Evolutionary conservation across 2,329 filamentous ascomycete species (phyloP).

Genomic region (Pezicula neosporulosa): DNA sequence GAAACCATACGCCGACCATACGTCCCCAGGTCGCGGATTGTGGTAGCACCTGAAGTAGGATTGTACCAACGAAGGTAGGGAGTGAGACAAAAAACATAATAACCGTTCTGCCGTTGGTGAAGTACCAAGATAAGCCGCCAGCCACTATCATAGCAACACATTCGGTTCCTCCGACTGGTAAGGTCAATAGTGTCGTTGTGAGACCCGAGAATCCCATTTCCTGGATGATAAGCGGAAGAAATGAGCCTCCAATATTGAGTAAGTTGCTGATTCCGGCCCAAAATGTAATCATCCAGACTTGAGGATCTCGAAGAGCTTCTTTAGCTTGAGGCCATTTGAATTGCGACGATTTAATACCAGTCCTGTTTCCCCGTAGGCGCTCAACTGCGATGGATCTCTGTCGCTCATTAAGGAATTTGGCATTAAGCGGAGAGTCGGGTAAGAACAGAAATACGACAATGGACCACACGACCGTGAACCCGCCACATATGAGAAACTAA

Average conservation of each 20-base stretch:
- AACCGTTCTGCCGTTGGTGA: background rate
- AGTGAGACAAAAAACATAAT: background rate
- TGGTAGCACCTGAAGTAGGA: background rate
- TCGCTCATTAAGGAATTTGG: constrained; percentile 32
- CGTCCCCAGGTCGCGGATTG: background rate
- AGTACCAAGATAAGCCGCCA: constrained; percentile 60
- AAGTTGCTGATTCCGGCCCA: background rate
- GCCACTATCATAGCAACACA: constrained; percentile 28
- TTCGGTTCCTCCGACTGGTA: constrained; percentile 21
- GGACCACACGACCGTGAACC: constrained; percentile 20
- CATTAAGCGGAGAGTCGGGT: constrained; percentile 44
- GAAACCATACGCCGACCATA: background rate
- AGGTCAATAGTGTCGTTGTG: constrained; percentile 34
- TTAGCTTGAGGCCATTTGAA: constrained; percentile 32
- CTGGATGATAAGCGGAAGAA: constrained; percentile 30
- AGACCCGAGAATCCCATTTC: constrained; percentile 35
- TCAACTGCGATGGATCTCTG: constrained; percentile 33
- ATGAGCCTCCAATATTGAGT: background rate
- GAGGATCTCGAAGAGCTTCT: constrained; percentile 31
- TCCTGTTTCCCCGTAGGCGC: constrained; percentile 2
- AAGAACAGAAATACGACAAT: constrained; percentile 39
- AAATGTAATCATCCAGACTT: constrained; percentile 20
- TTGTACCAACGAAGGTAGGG: background rate
- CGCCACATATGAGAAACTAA: constrained; percentile 12
- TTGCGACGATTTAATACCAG: constrained; percentile 22